phyloP scores from a whole-genome alignment of 1,139 yeast genomes.

The Yamadazyma dendronema region DNA sequence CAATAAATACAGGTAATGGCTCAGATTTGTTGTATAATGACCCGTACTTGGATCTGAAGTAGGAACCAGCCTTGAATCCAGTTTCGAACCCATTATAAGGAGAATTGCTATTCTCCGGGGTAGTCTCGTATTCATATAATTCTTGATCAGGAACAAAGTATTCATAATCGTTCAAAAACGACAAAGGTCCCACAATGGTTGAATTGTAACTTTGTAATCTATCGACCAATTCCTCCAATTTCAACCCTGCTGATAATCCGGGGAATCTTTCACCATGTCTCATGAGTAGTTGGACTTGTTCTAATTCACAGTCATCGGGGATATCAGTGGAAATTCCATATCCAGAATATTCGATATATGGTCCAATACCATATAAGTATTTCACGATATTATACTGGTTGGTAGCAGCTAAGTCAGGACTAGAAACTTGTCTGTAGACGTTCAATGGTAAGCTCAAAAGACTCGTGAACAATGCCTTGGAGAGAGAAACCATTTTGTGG shows the following conservation, averaged over 20 bases:
- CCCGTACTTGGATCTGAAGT: constrained; percentile 29
- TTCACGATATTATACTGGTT: constrained; percentile 31
- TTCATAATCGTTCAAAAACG: constrained; percentile 25
- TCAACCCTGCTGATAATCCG: constrained; percentile 22
- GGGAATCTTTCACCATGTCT: constrained; percentile 43
- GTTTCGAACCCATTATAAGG: constrained; percentile 26
- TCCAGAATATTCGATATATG: constrained; percentile 35
- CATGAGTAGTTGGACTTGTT: constrained; percentile 34
- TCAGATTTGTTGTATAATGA: constrained; percentile 20
- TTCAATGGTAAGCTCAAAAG: constrained; percentile 14
- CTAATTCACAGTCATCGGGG: constrained; percentile 31
- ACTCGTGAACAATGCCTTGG: constrained; percentile 13
- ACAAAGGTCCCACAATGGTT: constrained; percentile 22
- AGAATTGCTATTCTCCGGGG: constrained; percentile 22
- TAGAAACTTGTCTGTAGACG: constrained; percentile 21
- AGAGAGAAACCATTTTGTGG: constrained; percentile 14
- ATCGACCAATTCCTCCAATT: constrained; percentile 21
- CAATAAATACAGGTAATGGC: constrained; percentile 29
- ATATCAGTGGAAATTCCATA: constrained; percentile 33
- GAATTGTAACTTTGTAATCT: constrained; percentile 20
- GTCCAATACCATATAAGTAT: constrained; percentile 36
- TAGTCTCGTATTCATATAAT: constrained; percentile 29
- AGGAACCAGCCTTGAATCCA: constrained; percentile 30
- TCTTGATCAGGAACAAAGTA: constrained; percentile 24
- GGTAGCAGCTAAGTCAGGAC: constrained; percentile 28